A percentile compares a stretch with the other conserved stretches of the same genome.
Evolutionary conservation across 768 basidiomycete species (phyloP).

Genomic region (Lentinula guzmanii): DNA sequence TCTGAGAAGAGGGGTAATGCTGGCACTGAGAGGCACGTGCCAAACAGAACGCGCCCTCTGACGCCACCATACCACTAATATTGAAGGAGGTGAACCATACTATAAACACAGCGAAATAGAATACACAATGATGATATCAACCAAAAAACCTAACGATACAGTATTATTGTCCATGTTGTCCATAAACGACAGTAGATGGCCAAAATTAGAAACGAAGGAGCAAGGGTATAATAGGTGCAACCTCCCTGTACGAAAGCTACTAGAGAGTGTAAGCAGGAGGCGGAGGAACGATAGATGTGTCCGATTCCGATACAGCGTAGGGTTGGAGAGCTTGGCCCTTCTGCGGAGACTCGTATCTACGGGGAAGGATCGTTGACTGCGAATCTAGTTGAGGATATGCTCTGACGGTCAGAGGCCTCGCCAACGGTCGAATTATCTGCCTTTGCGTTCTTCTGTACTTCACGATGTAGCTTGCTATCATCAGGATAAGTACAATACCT

Average conservation of each 20-base stretch:
- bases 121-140: neutral
- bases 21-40: neutral
- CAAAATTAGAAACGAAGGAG: neutral
- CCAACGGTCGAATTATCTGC: neutral
- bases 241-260: too few relatives aligned
- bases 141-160: neutral
- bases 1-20: too few relatives aligned
- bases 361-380: neutral
- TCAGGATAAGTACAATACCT: neutral
- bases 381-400: neutral
- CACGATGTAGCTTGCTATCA: neutral
- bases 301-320: neutral
- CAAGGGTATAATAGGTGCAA: neutral
- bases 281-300: neutral
- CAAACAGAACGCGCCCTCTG: neutral
- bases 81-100: neutral
- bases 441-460: neutral
- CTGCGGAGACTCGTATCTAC: neutral
- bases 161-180: neutral
- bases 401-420: neutral
- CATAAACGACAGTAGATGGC: neutral
- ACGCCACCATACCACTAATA: neutral
- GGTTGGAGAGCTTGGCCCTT: neutral
- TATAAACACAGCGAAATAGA: neutral
- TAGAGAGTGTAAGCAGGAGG: neutral